These are phyloP conservation scores for Serendipita sp. DNA, from an alignment of 768 basidiomycete genomes.

Conservation along the genomic window DNA sequence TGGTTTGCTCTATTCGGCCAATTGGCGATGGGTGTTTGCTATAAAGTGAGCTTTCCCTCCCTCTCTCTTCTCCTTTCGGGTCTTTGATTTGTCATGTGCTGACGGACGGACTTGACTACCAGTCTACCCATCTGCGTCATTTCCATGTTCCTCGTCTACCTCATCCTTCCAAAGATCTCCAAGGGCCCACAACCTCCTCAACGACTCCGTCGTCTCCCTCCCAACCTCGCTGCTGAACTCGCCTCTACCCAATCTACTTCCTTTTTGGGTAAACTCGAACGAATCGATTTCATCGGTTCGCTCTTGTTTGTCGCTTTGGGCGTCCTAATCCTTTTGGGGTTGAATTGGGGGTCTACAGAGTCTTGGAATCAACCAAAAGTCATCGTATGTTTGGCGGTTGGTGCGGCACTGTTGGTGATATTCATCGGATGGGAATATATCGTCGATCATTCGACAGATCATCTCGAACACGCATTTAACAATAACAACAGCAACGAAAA, in stretches of 20 bases:
- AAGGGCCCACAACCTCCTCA: background rate
- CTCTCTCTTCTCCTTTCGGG: background rate
- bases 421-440: constrained; percentile 29
- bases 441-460: constrained; percentile 17
- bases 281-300: no score
- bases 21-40: constrained; percentile 27
- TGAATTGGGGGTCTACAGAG: constrained; percentile 32
- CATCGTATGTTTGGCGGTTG: constrained; percentile 31
- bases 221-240: constrained; percentile 17
- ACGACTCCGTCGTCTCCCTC: background rate
- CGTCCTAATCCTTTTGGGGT: constrained; percentile 31
- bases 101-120: no score
- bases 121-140: constrained; percentile 26
- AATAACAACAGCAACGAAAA: background rate
- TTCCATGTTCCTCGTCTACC: constrained; percentile 23
- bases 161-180: constrained; percentile 14
- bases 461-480: background rate
- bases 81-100: background rate
- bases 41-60: constrained; percentile 27
- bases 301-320: constrained; percentile 19
- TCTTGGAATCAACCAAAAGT: constrained; percentile 28
- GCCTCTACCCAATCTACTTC: no score
- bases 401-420: constrained; percentile 24
- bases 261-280: no score
- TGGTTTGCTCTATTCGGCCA: constrained; percentile 25